Conservation (phyloP, 2,329 filamentous ascomycete genomes). For the Chaetoscypha palmicola region DNA sequence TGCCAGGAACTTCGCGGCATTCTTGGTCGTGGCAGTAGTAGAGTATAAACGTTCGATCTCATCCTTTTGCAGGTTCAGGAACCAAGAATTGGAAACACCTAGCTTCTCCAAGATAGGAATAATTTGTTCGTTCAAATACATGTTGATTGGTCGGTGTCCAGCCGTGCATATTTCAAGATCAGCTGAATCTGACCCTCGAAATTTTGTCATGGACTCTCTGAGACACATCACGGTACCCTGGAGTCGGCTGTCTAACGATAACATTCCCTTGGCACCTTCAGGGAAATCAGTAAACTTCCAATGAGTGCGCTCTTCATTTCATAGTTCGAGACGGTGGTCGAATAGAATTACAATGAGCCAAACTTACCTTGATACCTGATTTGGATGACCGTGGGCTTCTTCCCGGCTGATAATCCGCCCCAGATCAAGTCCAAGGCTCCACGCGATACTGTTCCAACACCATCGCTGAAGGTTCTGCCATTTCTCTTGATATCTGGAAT, state of each 20-base stretch:
- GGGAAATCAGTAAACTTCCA: neutral
- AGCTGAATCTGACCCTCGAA: constrained; percentile 45
- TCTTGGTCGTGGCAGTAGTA: constrained; percentile 50
- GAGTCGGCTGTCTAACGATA: constrained; percentile 59
- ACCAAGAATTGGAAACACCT: constrained; percentile 49
- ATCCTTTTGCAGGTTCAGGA: constrained; percentile 55
- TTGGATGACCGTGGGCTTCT: constrained; percentile 60
- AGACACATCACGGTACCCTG: constrained; percentile 52
- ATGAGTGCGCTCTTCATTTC: neutral
- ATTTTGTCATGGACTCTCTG: constrained; percentile 75
- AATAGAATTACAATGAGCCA: neutral
- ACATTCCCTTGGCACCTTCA: constrained; percentile 68
- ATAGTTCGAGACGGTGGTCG: neutral
- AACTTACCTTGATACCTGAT: constrained; percentile 57
- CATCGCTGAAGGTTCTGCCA: constrained; percentile 65
- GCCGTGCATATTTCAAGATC: constrained; percentile 68
- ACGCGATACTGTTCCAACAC: constrained; percentile 65
- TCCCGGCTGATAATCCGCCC: constrained; percentile 40
- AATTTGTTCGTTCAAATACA: constrained; percentile 72
- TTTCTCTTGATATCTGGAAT: constrained; percentile 47
- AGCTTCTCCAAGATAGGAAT: constrained; percentile 86
- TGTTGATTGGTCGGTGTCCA: constrained; percentile 56
- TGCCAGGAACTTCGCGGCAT: constrained; percentile 61
- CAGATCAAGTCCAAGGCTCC: constrained; percentile 54
- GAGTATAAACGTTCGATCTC: constrained; percentile 53